Evolutionary conservation across 805 yeast species (phyloP), one percentile per base, ranked within the genome.

Genomic region (Isabelozyma pseudorhagii): DNA sequence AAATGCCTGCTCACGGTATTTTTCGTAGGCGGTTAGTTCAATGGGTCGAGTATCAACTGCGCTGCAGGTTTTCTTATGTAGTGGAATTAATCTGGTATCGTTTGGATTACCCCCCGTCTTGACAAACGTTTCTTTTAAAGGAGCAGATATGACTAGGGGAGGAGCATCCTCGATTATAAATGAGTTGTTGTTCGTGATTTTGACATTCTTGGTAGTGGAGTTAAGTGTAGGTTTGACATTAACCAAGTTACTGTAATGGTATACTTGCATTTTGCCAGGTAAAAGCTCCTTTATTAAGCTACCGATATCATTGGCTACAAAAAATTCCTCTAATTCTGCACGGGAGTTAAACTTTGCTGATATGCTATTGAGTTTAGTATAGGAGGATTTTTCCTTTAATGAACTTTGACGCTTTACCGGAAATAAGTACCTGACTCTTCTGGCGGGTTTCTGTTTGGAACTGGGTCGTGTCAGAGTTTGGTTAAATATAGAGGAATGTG

Each of bases 341-440:
- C 44, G 47, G n/a, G 49, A 51, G 11, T 50, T 47, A 47, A 68
- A 69, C 15, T 61, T 59, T 7, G 67, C 11, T 28, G 38, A 55
- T n/a, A 31, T 44, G 34, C 50, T 36, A 27, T 47, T 42, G 7
- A 59, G 45, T 2, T 62, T 51, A 18, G 58, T 51, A 50, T 68
- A 68, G 28, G 40, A 43, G n/a, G 60, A 50, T 14, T 46, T 46
- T 44, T 49, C 38, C 34, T 64, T 67, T 47, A 70, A 64, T 1
- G 76, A 70, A 1, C 66, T 64, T 38, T 60, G 64, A 40, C 76
- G 54, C 43, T 58, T 64, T 5, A 72, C 72, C 5, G 75, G 76
- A 46, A 71, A 72, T 27, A 61, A 40, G 40, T 64, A 70, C 29
- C 51, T 47, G 28, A 58, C 28, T 44, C 31, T 48, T 38, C 15